Evolutionary conservation across 345 rosid genomes (phyloP), one percentile per base, ranked within the genome.

Genomic region (Psidium guajava): DNA sequence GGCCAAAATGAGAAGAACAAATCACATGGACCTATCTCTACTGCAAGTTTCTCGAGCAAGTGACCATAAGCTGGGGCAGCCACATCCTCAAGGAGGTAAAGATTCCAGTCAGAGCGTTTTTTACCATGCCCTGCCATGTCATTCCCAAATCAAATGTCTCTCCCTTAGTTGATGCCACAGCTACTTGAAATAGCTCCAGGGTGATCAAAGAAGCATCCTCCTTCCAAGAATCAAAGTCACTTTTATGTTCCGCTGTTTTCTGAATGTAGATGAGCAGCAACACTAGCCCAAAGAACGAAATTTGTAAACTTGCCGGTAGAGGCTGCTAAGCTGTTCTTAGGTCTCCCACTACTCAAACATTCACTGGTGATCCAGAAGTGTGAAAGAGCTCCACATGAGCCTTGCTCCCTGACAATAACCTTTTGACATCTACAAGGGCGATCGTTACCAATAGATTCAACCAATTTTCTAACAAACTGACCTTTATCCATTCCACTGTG

Each of bases 91-190:
- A 96, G 95, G 83, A 96, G 93, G 87, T 92, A 94, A 89, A 93
- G 90, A 89, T 96, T 96, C 99, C 98, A 96, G 85, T 96, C 99
- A 6, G 99, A 96, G 58, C 98, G 94, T 86, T 92, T 92, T 88
- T 95, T 96, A 27, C 99, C 99, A 86, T 92, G 98, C 83, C 99
- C 99, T 53, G 98, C 95, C 99, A 96, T 96, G 91, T 96, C 99
- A 89, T 92, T 94, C 83, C 99, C 99, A 92, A 95, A 95, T 98
- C 99, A 96, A 88, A 96, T 96, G 89, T 96, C 99, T 89, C 99
- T 95, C 88, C 91, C 54, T 90, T 91, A 88, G 82, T 24, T 73
- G 95, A 87, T 87, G 87, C 86, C 50, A 88, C 14, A 54, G 96
- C 90, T 86, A 91, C 85, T 87, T 90, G 92, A 92, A 92, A 93